Percentiles rank a stretch among this genome's conserved stretches.
Conservation (phyloP, 305 asterid genomes). For the Solanum hybrid region DNA sequence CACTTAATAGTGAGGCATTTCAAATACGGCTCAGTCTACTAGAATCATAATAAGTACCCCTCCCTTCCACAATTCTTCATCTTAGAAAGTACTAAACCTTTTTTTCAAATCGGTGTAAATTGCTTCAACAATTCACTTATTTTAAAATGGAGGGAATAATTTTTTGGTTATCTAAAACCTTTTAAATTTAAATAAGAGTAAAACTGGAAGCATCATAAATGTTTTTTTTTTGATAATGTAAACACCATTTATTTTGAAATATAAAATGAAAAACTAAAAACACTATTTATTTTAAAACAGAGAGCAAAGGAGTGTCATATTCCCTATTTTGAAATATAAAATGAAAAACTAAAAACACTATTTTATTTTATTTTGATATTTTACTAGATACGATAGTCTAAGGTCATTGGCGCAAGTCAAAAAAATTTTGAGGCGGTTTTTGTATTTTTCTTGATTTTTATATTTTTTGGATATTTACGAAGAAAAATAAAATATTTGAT, state of each 20-base stretch:
- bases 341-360: too few species aligned
- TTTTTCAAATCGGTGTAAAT: too few species aligned
- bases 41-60: not conserved
- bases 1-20: not conserved
- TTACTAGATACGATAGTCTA: too few species aligned
- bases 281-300: too few species aligned
- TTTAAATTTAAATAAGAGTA: not conserved
- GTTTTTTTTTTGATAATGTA: not conserved
- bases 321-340: not conserved
- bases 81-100: not conserved
- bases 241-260: not conserved
- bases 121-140: not conserved
- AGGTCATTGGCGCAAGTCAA: too few species aligned
- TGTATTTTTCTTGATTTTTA: too few species aligned
- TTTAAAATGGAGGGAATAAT: not conserved
- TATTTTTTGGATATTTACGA: too few species aligned
- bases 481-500: too few species aligned
- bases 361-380: too few species aligned
- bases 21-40: not conserved
- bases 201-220: not conserved
- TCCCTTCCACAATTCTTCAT: not conserved
- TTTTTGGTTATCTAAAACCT: not conserved
- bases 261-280: too few species aligned
- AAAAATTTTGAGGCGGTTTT: too few species aligned
- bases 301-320: not conserved